Evolutionary conservation across 768 basidiomycete genomes (phyloP), one percentile per base, ranked within the genome.

Genomic region (Rhodotorula taiwanensis): DNA sequence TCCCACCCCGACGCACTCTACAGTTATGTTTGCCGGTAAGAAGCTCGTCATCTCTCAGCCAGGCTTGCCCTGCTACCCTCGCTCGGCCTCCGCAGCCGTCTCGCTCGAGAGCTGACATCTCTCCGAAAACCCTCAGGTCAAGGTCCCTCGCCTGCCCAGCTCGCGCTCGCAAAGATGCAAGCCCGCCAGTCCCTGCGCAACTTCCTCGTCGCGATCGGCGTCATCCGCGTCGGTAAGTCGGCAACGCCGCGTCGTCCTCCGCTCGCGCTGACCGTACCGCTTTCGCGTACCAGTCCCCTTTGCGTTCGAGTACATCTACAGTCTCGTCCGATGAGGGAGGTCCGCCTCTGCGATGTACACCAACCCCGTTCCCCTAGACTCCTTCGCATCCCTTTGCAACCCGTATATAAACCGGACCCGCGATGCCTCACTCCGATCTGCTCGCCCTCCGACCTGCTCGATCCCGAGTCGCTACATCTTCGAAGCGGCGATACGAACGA

Each of bases 21-120:
- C 14, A 21, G 36, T 15, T 45, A 66, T 66, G 65, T 66, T 66
- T 27, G 65, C 44, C 3, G 65, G 64, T 66, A 21, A 21, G 58
- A 27, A n/a, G n/a, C n/a, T n/a, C n/a, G n/a, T n/a, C n/a, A n/a
- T n/a, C 34, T 25, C 43, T 47, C 10, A 9, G 0, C 21, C n/a
- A n/a, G n/a, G n/a, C n/a, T n/a, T n/a, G n/a, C n/a, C n/a, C n/a
- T n/a, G n/a, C n/a, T n/a, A n/a, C n/a, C n/a, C n/a, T n/a, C n/a
- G n/a, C n/a, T n/a, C n/a, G n/a, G n/a, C n/a, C n/a, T n/a, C n/a
- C n/a, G n/a, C n/a, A n/a, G n/a, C n/a, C n/a, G n/a, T n/a, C n/a
- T n/a, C n/a, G n/a, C n/a, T n/a, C n/a, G n/a, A n/a, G n/a, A n/a
- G 36, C 36, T 39, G 36, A 39, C 7, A 14, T 16, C 11, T 4